Evolutionary conservation across 2,329 filamentous ascomycete species (phyloP).

Genomic region (Eurotiales sp.): DNA sequence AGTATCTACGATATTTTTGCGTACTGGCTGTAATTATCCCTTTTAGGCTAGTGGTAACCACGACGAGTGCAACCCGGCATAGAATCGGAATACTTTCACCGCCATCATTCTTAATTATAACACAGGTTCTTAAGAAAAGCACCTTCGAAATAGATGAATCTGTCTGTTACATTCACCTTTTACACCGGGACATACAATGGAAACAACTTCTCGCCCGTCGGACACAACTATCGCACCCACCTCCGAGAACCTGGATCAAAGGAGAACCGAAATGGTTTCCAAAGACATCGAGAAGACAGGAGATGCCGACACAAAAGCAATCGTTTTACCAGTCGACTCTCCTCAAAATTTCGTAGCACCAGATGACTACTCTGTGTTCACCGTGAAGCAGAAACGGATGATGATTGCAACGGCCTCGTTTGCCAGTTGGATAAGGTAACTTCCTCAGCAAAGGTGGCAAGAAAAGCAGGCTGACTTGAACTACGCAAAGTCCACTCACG

Average conservation of each 20-base stretch:
- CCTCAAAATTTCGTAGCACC: not conserved
- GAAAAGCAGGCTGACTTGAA: not conserved
- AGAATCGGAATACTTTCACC: no score
- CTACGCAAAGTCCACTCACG: not conserved
- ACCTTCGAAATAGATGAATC: conserved; percentile 1
- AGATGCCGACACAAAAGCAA: not conserved
- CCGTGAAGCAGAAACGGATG: conserved; percentile 1
- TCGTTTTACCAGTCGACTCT: not conserved
- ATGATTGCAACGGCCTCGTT: conserved; percentile 5
- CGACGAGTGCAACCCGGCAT: not conserved
- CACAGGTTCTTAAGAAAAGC: not conserved
- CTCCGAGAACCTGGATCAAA: not conserved
- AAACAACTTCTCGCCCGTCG: not conserved
- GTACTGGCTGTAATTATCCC: not conserved
- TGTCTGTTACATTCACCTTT: not conserved
- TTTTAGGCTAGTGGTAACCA: not conserved
- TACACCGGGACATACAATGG: not conserved
- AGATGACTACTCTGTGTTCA: conserved; percentile 3
- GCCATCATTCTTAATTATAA: not conserved
- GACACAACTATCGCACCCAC: not conserved
- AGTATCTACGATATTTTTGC: not conserved
- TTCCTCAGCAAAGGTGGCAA: not conserved
- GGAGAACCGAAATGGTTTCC: not conserved
- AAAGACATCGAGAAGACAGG: not conserved
- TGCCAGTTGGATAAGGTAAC: conserved; percentile 7